A percentile compares a stretch with the other conserved stretches of the same genome.
Evolutionary conservation across 768 basidiomycete species (phyloP).

Genomic region (Cytidiella melzeri): DNA sequence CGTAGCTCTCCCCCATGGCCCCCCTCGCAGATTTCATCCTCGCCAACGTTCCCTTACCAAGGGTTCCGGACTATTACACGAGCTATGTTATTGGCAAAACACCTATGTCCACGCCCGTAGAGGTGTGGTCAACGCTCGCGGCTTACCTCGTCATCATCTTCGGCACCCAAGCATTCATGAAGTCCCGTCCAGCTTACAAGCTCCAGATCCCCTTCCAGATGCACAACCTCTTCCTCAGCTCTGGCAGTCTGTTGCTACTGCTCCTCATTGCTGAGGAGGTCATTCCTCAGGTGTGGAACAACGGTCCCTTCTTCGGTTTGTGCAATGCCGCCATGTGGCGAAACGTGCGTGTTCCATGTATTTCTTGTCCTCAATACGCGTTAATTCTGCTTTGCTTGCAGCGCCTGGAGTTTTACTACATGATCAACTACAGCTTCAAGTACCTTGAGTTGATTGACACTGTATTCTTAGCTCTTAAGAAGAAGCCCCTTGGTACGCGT

Average conservation of each 20-base stretch:
- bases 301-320: constrained; percentile 70
- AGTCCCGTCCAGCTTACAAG: constrained; percentile 61
- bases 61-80: constrained; percentile 50
- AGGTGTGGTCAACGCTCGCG: constrained; percentile 63
- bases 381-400: constrained; percentile 24
- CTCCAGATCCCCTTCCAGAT: constrained; percentile 80
- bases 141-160: constrained; percentile 89
- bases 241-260: constrained; percentile 80
- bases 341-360: constrained; percentile 47
- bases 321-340: constrained; percentile 82
- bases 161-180: constrained; percentile 79
- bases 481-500: constrained; percentile 86
- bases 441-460: constrained; percentile 96
- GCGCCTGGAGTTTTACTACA: constrained; percentile 94
- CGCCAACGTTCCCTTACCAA: constrained; percentile 43
- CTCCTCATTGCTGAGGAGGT: constrained; percentile 92
- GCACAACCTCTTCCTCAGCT: constrained; percentile 86
- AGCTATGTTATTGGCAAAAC: constrained; percentile 69
- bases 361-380: constrained; percentile 1
- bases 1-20: constrained; percentile 44
- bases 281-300: constrained; percentile 65
- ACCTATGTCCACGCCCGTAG: constrained; percentile 71
- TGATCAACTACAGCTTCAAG: constrained; percentile 99
- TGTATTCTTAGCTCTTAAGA: constrained; percentile 95
- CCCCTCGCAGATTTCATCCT: constrained; percentile 70